These are phyloP conservation scores for Senecio squalidus DNA, from an alignment of 140 eudicot genomes.

Conservation along the genomic window DNA sequence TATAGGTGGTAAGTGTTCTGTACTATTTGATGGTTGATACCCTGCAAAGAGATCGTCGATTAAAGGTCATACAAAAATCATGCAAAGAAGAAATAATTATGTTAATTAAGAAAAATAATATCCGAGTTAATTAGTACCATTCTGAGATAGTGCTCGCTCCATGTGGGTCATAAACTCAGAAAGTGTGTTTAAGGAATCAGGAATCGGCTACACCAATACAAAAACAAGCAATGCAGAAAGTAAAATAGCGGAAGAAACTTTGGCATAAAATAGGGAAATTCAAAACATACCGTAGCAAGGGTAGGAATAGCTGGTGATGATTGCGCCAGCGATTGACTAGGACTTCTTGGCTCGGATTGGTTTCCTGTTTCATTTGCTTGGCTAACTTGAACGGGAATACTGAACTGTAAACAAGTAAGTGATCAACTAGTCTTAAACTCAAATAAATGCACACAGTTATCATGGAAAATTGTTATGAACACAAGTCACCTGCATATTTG, in stretches of 20 bases:
- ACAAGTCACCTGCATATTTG: conserved; percentile 47
- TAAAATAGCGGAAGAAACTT: neutral
- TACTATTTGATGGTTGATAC: conserved; percentile 26
- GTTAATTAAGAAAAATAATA: neutral
- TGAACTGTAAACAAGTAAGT: conserved; percentile 24
- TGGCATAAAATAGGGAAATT: neutral
- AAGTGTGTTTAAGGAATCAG: conserved; percentile 76
- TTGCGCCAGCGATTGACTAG: conserved; percentile 47
- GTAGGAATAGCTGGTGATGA: conserved; percentile 58
- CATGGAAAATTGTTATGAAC: neutral
- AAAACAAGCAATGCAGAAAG: conserved; percentile 4
- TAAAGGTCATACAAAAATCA: neutral
- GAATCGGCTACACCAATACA: conserved; percentile 56
- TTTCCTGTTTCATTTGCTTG: conserved; percentile 54
- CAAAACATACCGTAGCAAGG: conserved; percentile 44
- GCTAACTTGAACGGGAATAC: conserved; percentile 36
- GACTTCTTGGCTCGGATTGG: conserved; percentile 20
- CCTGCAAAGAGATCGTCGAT: conserved; percentile 24
- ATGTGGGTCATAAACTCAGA: conserved; percentile 72
- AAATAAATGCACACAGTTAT: neutral
- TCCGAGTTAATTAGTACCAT: conserved; percentile 33
- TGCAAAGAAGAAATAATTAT: neutral
- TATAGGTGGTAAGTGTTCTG: conserved; percentile 24
- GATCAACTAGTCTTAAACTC: neutral
- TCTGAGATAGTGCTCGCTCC: conserved; percentile 60